Conservation (phyloP, 1,284 basidiomycete genomes). For the Sporisorium reilianum region DNA sequence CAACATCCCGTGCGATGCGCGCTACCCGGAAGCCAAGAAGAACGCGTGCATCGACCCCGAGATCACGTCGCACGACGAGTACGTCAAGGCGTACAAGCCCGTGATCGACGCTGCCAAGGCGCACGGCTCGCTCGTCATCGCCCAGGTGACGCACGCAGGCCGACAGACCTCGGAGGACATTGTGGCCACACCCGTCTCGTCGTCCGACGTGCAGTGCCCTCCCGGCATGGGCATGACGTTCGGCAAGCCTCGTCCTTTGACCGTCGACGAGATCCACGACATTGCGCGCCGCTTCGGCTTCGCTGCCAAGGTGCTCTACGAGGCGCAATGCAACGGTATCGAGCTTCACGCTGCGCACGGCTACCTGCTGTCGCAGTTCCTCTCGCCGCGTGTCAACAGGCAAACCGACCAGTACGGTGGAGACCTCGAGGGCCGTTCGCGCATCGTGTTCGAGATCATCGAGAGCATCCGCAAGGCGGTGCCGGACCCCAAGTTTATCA, state of each 20-base stretch:
- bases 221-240: conserved; percentile 63
- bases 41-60: conserved; percentile 56
- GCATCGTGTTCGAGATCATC: conserved; percentile 79
- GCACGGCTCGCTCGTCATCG: conserved; percentile 70
- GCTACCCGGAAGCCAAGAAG: conserved; percentile 54
- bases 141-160: conserved; percentile 72
- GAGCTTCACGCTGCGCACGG: conserved; percentile 91
- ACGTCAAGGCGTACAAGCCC: conserved; percentile 52
- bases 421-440: conserved; percentile 67
- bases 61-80: conserved; percentile 51
- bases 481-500: conserved; percentile 75
- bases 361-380: conserved; percentile 84
- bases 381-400: conserved; percentile 81
- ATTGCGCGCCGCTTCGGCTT: conserved; percentile 78
- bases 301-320: conserved; percentile 77
- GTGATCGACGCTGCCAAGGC: conserved; percentile 70
- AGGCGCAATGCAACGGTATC: conserved; percentile 86
- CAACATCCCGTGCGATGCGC: conserved; percentile 54
- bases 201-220: conserved; percentile 59
- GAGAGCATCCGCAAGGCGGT: conserved; percentile 75
- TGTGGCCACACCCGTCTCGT: conserved; percentile 51
- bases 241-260: conserved; percentile 73
- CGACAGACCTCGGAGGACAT: conserved; percentile 65
- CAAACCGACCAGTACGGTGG: conserved; percentile 77
- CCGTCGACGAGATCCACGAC: conserved; percentile 75